These are phyloP conservation scores for Penicillium desertorum DNA, from an alignment of 495 filamentous ascomycete species.

Conservation along the genomic window DNA sequence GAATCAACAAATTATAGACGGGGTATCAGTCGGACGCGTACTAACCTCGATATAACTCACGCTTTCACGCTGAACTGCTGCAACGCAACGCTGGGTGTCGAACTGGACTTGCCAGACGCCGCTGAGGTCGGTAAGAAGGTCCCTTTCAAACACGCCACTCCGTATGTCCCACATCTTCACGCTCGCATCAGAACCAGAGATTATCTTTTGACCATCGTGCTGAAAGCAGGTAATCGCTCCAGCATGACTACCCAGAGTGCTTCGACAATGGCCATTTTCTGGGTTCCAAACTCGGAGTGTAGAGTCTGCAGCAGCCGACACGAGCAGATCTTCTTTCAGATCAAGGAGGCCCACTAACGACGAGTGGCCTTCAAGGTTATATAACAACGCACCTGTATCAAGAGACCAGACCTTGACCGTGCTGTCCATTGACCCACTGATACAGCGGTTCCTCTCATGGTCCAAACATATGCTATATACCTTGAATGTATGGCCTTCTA, in stretches of 20 bases:
- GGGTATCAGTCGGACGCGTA: slow-evolving; percentile 19
- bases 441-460: slow-evolving; percentile 85
- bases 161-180: slow-evolving; percentile 98
- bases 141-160: slow-evolving; percentile 85
- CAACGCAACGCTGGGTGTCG: slow-evolving; percentile 90
- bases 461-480: slow-evolving; percentile 97
- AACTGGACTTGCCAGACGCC: slow-evolving; percentile 99
- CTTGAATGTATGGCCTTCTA: slow-evolving; percentile 85
- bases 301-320: slow-evolving; percentile 92
- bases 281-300: slow-evolving; percentile 98
- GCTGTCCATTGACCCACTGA: slow-evolving; percentile 97
- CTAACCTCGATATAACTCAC: slow-evolving; percentile 94
- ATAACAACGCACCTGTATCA: slow-evolving; percentile 75
- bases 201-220: slow-evolving; percentile 93
- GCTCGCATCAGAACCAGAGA: slow-evolving; percentile 90
- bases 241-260: slow-evolving; percentile 83
- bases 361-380: slow-evolving; percentile 89
- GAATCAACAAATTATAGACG: slow-evolving; percentile 18
- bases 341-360: slow-evolving; percentile 90
- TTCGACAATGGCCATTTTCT: slow-evolving; percentile 84
- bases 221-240: slow-evolving; percentile 98
- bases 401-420: slow-evolving; percentile 97
- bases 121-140: slow-evolving; percentile 87
- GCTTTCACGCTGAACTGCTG: slow-evolving; percentile 87
- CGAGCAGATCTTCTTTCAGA: slow-evolving; percentile 78